Percentiles rank a stretch among this genome's conserved stretches.
These are phyloP conservation scores for Vararia minispora DNA, from an alignment of 768 basidiomycete genomes.

Conservation along the genomic window DNA sequence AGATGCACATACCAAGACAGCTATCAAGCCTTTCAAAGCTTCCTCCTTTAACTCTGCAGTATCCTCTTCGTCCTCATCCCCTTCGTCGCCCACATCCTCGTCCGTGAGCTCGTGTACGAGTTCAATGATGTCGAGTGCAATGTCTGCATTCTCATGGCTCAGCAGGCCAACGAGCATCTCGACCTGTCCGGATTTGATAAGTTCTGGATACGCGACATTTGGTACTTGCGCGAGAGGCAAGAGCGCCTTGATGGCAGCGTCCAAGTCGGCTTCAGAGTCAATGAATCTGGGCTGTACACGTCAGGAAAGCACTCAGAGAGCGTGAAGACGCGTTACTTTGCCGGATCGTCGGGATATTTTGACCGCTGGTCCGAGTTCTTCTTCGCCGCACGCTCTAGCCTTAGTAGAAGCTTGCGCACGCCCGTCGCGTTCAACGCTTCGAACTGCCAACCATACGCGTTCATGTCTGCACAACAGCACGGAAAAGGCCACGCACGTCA, in stretches of 20 bases:
- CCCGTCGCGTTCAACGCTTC: constrained; percentile 59
- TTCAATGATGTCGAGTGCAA: constrained; percentile 91
- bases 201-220: constrained; percentile 76
- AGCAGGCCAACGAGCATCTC: constrained; percentile 71
- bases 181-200: constrained; percentile 67
- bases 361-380: constrained; percentile 96
- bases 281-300: constrained; percentile 63
- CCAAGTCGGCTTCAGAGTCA: constrained; percentile 95
- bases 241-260: constrained; percentile 74
- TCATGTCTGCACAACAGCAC: constrained; percentile 4
- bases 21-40: constrained; percentile 64
- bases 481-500: constrained; percentile 39
- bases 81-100: constrained; percentile 84
- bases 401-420: constrained; percentile 62
- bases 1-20: constrained; percentile 51
- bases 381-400: constrained; percentile 80
- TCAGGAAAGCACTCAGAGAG: constrained; percentile 5
- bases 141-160: constrained; percentile 94
- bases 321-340: constrained; percentile 46
- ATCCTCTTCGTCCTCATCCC: constrained; percentile 51
- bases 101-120: constrained; percentile 91
- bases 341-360: constrained; percentile 88
- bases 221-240: constrained; percentile 86
- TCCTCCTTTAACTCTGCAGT: constrained; percentile 50
- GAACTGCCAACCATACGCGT: constrained; percentile 27